Evolutionary conservation across 305 asterid species (phyloP).

Genomic region (Solanum hybrid): DNA sequence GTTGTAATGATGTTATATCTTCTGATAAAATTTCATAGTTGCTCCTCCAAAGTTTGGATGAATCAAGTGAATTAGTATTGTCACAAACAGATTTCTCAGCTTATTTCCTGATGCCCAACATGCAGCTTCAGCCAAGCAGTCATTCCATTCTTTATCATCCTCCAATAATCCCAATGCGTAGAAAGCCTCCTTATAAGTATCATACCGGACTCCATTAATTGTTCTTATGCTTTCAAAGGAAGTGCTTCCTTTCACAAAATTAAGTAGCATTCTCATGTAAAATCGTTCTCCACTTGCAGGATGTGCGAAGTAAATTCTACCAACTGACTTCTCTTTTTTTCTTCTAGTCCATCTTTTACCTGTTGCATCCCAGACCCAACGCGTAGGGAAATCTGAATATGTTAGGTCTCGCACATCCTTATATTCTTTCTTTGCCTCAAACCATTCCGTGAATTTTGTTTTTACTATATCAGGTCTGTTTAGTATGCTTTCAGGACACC

Average conservation of each 20-base stretch:
- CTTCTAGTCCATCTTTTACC: neutral
- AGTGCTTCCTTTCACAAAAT: neutral
- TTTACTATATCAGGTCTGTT: neutral
- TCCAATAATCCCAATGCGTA: neutral
- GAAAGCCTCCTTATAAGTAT: neutral
- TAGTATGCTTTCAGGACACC: neutral
- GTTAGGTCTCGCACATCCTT: neutral
- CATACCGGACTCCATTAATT: neutral
- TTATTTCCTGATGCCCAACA: neutral
- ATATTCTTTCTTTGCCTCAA: neutral
- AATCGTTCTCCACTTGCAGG: neutral
- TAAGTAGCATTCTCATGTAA: neutral
- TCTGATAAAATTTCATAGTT: neutral
- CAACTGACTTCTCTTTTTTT: neutral
- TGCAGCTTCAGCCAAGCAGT: neutral
- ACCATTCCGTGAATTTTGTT: neutral
- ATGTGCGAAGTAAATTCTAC: neutral
- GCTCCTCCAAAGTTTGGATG: neutral
- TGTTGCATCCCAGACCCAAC: neutral
- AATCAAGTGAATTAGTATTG: neutral
- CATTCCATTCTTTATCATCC: constrained; percentile 9
- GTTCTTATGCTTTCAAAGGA: neutral
- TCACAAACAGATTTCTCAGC: neutral
- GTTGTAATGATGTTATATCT: neutral
- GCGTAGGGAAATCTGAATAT: neutral